Evolutionary conservation across 2,329 filamentous ascomycete genomes (phyloP).

Genomic region (Arthrinium puccinioides): DNA sequence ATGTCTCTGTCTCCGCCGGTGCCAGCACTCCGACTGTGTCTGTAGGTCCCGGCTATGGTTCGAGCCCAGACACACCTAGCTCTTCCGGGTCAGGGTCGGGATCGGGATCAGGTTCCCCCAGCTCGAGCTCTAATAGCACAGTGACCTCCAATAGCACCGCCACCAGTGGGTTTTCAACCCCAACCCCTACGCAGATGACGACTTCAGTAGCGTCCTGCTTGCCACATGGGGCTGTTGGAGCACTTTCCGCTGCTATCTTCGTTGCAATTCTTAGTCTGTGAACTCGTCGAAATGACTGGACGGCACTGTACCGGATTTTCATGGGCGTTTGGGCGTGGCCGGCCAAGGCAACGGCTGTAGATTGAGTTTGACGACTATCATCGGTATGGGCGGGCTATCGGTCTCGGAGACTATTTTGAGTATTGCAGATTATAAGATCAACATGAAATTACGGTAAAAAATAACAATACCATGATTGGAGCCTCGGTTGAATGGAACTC

Average conservation of each 20-base stretch:
- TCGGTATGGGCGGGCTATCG: too few species aligned
- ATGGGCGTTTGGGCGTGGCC: too few species aligned
- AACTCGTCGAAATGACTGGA: too few species aligned
- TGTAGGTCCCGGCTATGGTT: slow-evolving; percentile 13
- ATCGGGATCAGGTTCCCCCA: slow-evolving; percentile 17
- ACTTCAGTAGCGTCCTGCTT: slow-evolving; percentile 1
- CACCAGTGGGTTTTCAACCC: background rate
- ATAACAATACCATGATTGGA: too few species aligned
- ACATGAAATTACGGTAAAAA: too few species aligned
- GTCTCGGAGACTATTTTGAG: too few species aligned
- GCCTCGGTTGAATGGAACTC: too few species aligned
- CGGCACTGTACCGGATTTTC: too few species aligned
- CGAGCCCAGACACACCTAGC: slow-evolving; percentile 7
- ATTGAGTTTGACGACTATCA: too few species aligned
- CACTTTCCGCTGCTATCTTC: slow-evolving; percentile 7
- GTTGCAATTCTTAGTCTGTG: slow-evolving; percentile 5
- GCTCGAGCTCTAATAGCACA: slow-evolving; percentile 5
- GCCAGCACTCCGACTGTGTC: slow-evolving; percentile 13
- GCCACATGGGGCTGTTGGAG: slow-evolving; percentile 5
- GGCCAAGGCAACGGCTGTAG: too few species aligned
- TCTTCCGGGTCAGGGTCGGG: slow-evolving; percentile 9
- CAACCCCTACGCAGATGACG: background rate
- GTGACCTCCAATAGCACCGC: background rate
- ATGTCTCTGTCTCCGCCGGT: slow-evolving; percentile 11
- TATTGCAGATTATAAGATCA: too few species aligned